Evolutionary conservation across 2,329 filamentous ascomycete species (phyloP).

Genomic region (Diaporthe citri): DNA sequence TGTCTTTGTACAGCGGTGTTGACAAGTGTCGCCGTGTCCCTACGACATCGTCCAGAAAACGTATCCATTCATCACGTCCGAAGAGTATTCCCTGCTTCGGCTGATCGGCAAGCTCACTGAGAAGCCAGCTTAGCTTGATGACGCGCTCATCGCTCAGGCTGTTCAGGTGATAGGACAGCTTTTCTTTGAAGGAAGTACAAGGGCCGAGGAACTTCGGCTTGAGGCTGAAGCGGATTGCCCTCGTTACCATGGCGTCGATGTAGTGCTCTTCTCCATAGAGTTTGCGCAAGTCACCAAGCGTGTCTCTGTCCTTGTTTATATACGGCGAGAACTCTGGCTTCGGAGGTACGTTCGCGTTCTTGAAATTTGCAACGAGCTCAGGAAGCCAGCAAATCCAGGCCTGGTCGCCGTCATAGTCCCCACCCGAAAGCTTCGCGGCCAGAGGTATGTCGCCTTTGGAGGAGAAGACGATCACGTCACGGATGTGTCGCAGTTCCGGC

Average conservation of each 20-base stretch:
- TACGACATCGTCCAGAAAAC: slow-evolving; percentile 48
- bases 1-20: slow-evolving; percentile 29
- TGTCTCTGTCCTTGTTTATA: slow-evolving; percentile 62
- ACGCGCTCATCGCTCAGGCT: slow-evolving; percentile 60
- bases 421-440: slow-evolving; percentile 79
- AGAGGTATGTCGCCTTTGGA: slow-evolving; percentile 71
- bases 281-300: slow-evolving; percentile 58
- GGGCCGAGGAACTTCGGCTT: slow-evolving; percentile 69
- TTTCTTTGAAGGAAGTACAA: slow-evolving; percentile 75
- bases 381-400: slow-evolving; percentile 84
- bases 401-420: slow-evolving; percentile 84
- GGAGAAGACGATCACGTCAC: slow-evolving; percentile 85
- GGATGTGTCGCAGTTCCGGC: slow-evolving; percentile 74
- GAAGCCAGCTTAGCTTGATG: slow-evolving; percentile 63
- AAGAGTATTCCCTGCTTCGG: slow-evolving; percentile 68
- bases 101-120: slow-evolving; percentile 69
- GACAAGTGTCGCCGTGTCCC: slow-evolving; percentile 26
- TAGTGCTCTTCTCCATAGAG: slow-evolving; percentile 41
- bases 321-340: slow-evolving; percentile 49
- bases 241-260: slow-evolving; percentile 62
- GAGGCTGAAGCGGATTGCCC: slow-evolving; percentile 70
- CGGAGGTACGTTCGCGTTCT: slow-evolving; percentile 66
- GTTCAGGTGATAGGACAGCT: slow-evolving; percentile 70
- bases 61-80: slow-evolving; percentile 54
- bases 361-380: slow-evolving; percentile 73